Percentiles rank a stretch among this genome's conserved stretches.
These are phyloP conservation scores for Monilinia vaccinii-corymbosi DNA, from an alignment of 2,329 filamentous ascomycete genomes.

Conservation along the genomic window DNA sequence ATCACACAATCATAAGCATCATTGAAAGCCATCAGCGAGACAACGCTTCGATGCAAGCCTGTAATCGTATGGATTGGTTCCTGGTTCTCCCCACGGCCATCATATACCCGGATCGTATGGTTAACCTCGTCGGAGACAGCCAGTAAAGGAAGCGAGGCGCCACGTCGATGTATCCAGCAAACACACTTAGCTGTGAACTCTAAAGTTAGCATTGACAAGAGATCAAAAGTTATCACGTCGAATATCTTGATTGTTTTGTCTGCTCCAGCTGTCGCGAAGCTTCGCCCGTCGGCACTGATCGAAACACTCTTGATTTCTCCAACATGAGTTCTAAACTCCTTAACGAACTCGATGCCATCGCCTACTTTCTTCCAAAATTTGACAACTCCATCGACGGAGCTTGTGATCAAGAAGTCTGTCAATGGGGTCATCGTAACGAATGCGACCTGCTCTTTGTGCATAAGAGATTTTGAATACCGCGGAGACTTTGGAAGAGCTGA, in stretches of 20 bases:
- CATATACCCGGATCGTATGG: conserved; percentile 71
- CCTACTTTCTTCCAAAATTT: conserved; percentile 99
- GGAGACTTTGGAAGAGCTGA: conserved; percentile 73
- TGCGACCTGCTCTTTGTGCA: conserved; percentile 93
- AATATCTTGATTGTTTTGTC: conserved; percentile 77
- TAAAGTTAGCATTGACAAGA: conserved; percentile 73
- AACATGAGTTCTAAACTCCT: conserved; percentile 88
- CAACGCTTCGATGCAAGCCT: conserved; percentile 70
- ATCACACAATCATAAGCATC: conserved; percentile 81
- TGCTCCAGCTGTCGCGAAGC: conserved; percentile 78
- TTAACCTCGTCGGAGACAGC: conserved; percentile 72
- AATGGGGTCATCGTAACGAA: conserved; percentile 82
- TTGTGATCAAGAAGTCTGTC: conserved; percentile 93
- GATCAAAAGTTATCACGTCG: conserved; percentile 77
- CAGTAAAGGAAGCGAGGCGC: conserved; percentile 77
- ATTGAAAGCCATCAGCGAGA: conserved; percentile 85
- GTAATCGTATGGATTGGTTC: conserved; percentile 69
- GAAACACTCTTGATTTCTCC: conserved; percentile 78
- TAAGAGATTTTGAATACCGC: conserved; percentile 89
- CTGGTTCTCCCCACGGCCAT: conserved; percentile 75
- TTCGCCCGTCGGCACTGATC: conserved; percentile 81
- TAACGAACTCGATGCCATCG: conserved; percentile 91
- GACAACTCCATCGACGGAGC: conserved; percentile 87
- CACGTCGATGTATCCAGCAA: conserved; percentile 86
- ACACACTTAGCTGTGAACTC: conserved; percentile 67